Base-by-base conservation (phyloP, 495 filamentous ascomycete species). In the Sphaerosporella brunnea region DNA sequence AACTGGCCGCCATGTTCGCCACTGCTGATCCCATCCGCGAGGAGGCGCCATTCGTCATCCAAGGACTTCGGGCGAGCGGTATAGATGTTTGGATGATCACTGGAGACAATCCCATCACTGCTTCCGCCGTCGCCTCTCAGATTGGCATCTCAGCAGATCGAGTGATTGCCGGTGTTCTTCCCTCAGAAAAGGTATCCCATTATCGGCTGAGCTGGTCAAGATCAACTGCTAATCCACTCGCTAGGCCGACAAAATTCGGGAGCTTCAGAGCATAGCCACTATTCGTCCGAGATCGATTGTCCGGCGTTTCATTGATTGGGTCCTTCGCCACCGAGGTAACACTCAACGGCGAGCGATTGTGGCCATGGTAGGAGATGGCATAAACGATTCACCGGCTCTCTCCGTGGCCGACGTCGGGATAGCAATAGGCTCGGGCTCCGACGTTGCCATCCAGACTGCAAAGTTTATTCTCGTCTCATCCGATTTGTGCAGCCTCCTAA, bases 61-160 rank as follows among this genome's bases (percentile, higher is more conserved):
- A 63, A 4, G 66, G 77, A n/a, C 76, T 96, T 4, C 71, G 76
- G 46, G 62, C 72, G 19, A 72, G 69, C 21, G 72, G 72, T 48
- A 77, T 83, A 45, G 69, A 73, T 2, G 80, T 93, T 21, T 94
- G 78, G 74, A 93, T 96, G 84, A 78, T 93, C 36, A 90, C 85
- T 2, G 88, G 88, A 13, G 88, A 96, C 62, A 81, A 81, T 51
- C 69, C 70, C 1, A 73, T 65, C 19, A 85, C 88, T 2, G 70
- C 82, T n/a, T 68, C 71, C 24, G 82, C 82, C 13, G 68, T 95
- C n/a, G 88, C 82, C 1, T 63, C 68, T 2, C 73, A 75, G 61
- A 66, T 95, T 19, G 82, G 81, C 15, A 94, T 96, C 53, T 72
- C 79, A 0, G 54, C 65, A 0, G 63, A 69, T 38, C 80, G 87